Evolutionary conservation across 805 yeast genomes (phyloP).

Genomic region (Komagataella pseudopastoris): DNA sequence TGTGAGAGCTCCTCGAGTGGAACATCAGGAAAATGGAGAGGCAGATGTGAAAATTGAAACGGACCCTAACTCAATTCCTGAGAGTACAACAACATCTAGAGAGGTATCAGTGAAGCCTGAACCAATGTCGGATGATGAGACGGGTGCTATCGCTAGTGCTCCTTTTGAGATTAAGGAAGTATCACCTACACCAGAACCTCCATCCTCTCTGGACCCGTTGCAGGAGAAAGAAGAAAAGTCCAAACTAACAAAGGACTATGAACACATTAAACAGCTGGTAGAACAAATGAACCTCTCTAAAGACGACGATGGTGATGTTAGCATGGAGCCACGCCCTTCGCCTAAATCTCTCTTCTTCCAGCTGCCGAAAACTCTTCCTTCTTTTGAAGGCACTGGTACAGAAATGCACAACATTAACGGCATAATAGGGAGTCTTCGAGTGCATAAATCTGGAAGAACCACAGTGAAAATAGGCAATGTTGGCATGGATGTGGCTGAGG

Average conservation of each 20-base stretch:
- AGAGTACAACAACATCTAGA: slow-evolving; percentile 10
- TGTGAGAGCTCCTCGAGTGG: slow-evolving; percentile 49
- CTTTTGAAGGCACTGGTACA: slow-evolving; percentile 6
- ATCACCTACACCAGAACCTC: not conserved
- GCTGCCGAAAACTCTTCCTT: slow-evolving; percentile 16
- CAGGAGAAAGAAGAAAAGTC: slow-evolving; percentile 22
- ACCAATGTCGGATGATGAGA: not conserved
- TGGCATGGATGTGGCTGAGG: slow-evolving; percentile 55
- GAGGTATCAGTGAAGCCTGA: slow-evolving; percentile 11
- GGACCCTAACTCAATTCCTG: slow-evolving; percentile 8
- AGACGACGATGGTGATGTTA: slow-evolving; percentile 1
- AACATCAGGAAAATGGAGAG: slow-evolving; percentile 23
- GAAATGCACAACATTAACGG: slow-evolving; percentile 27
- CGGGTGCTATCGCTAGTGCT: not conserved
- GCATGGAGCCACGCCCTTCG: not conserved
- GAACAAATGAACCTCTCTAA: not conserved
- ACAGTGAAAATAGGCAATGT: slow-evolving; percentile 63
- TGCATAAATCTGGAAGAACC: slow-evolving; percentile 76
- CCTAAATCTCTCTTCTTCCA: slow-evolving; percentile 13
- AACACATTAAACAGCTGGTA: slow-evolving; percentile 11
- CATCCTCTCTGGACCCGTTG: slow-evolving; percentile 8
- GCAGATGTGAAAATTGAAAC: slow-evolving; percentile 18
- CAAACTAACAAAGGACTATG: slow-evolving; percentile 24
- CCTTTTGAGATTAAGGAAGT: not conserved
- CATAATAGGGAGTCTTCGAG: slow-evolving; percentile 55